Evolutionary conservation across 2,329 filamentous ascomycete species (phyloP), one percentile per base, ranked within the genome.

Genomic region (Zymoseptoria tritici): DNA sequence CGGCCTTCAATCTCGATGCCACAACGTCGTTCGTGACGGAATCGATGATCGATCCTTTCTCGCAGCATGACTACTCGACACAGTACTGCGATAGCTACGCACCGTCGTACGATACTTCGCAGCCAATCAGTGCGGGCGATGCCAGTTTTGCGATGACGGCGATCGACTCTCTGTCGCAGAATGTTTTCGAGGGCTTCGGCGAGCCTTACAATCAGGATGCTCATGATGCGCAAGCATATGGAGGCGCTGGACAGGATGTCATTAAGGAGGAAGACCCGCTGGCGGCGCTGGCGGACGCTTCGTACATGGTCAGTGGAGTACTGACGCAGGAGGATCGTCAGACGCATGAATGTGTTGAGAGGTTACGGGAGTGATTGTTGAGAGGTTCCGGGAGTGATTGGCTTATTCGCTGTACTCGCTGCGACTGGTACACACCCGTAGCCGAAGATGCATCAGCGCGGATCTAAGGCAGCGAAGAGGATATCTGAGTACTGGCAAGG

Each of bases 1-100:
- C 69, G 1, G 64, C 68, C 2, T 71, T 72, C 60, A 64, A 70
- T 56, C 70, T 72, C 50, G 65, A 66, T 52, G 55, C 55, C 20
- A 57, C 64, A 0, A 58, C 60, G 9, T 62, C 64, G 24, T 67
- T 67, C 21, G 59, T 55, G 6, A 57, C 67, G 9, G 67, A 70
- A 58, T 64, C 67, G 9, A 60, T 62, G 21, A 49, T 68, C 19
- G 65, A 68, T n/a, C 60, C 64, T 20, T 68, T 62, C 57, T 60
- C 54, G 49, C 62, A 64, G 26, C 52, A 58, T 6, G 58, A 60
- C 22, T 60, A 53, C n/a, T 57, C 58, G 6, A 52, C 50, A 20
- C 60, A 61, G 8, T 66, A 61, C 65, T 58, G 52, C 11, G 64
- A 64, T 8, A 61, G 49, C 58, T 64, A 64, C 50, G 56, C 54